Conservation (phyloP, 768 basidiomycete species). For the Cyclocybe aegerita region DNA sequence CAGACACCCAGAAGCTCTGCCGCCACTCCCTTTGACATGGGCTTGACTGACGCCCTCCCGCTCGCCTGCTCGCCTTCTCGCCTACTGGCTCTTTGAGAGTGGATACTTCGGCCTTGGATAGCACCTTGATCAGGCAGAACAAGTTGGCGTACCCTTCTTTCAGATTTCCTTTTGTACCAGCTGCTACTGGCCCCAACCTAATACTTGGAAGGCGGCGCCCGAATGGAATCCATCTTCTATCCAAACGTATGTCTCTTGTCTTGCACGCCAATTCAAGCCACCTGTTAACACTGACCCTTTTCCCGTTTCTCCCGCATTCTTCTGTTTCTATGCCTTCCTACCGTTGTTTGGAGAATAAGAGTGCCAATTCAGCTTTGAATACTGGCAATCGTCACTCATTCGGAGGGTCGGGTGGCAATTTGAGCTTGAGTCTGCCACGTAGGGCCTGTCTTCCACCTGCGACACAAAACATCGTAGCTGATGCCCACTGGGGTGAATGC, state of each 20-base stretch:
- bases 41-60: slow-evolving; percentile 43
- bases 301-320: slow-evolving; percentile 1
- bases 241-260: slow-evolving; percentile 50
- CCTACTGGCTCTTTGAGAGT: slow-evolving; percentile 72
- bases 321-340: background rate
- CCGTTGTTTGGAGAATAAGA: slow-evolving; percentile 36
- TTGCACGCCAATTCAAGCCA: background rate
- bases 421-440: slow-evolving; percentile 56
- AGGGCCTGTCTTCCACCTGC: slow-evolving; percentile 43
- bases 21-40: slow-evolving; percentile 58
- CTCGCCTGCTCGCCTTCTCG: slow-evolving; percentile 60
- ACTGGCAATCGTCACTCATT: slow-evolving; percentile 71
- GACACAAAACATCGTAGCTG: slow-evolving; percentile 23
- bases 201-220: slow-evolving; percentile 77
- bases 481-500: slow-evolving; percentile 48
- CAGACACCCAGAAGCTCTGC: no score
- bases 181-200: slow-evolving; percentile 84
- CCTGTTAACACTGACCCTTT: background rate
- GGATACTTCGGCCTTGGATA: slow-evolving; percentile 67
- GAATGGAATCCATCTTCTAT: slow-evolving; percentile 72
- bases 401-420: slow-evolving; percentile 66
- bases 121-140: slow-evolving; percentile 66
- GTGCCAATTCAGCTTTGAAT: slow-evolving; percentile 42
- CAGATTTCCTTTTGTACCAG: slow-evolving; percentile 72
- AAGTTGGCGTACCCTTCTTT: slow-evolving; percentile 84